phyloP scores from a whole-genome alignment of 1,139 yeast genomes.

The Suhomyces chickasaworum region DNA sequence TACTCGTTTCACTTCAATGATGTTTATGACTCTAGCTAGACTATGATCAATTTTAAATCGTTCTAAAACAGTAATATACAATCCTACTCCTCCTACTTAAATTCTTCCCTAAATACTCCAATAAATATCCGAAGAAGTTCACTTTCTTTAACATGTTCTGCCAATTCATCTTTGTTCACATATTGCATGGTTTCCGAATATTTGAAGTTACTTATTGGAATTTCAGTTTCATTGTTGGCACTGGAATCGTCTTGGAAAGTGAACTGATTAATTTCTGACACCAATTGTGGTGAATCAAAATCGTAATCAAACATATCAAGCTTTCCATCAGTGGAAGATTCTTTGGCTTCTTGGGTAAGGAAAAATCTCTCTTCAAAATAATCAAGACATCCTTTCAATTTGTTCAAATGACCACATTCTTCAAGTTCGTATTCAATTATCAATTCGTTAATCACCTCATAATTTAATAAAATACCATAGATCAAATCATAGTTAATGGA shows the following conservation, averaged over 20 bases:
- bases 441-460: constrained; percentile 24
- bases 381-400: constrained; percentile 25
- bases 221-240: neutral
- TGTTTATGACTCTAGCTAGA: constrained; percentile 2
- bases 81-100: too few species aligned
- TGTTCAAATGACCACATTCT: constrained; percentile 15
- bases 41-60: neutral
- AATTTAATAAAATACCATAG: constrained; percentile 36
- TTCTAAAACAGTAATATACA: neutral
- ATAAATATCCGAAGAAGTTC: constrained; percentile 21
- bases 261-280: constrained; percentile 24
- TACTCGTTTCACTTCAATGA: constrained; percentile 1
- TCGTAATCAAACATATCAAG: constrained; percentile 30
- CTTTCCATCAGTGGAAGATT: constrained; percentile 13
- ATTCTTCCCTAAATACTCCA: constrained; percentile 11
- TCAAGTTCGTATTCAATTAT: constrained; percentile 13
- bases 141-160: constrained; percentile 13
- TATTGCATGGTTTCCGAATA: constrained; percentile 21
- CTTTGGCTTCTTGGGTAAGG: constrained; percentile 25
- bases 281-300: constrained; percentile 34
- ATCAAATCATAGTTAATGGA: constrained; percentile 30
- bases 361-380: constrained; percentile 23
- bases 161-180: constrained; percentile 8
- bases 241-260: constrained; percentile 11
- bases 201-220: constrained; percentile 12